These are phyloP conservation scores for Lyophyllum semitale DNA, from an alignment of 768 basidiomycete genomes.

Conservation along the genomic window DNA sequence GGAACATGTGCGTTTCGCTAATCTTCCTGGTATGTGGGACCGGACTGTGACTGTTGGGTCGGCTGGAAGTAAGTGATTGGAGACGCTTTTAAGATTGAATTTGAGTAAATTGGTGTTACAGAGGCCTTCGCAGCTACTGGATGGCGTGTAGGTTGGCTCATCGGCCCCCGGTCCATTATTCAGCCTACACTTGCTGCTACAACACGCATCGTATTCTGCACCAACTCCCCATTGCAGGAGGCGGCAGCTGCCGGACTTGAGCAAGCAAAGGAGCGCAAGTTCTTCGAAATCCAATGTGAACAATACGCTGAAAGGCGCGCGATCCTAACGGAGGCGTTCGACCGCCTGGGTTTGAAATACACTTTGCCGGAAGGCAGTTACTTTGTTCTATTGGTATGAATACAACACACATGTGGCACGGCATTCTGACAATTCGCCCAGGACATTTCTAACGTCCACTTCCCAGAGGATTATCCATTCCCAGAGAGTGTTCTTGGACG, in stretches of 20 bases:
- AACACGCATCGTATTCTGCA: conserved; percentile 94
- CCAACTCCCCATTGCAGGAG: conserved; percentile 94
- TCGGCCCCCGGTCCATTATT: conserved; percentile 83
- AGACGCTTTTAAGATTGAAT: background rate
- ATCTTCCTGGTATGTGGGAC: conserved; percentile 98
- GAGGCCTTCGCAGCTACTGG: conserved; percentile 97
- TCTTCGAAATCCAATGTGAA: conserved; percentile 73
- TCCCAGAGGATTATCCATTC: conserved; percentile 85
- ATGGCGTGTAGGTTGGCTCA: conserved; percentile 97
- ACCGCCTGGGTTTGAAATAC: conserved; percentile 81
- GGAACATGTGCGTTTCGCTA: conserved; percentile 91
- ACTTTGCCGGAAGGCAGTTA: conserved; percentile 89
- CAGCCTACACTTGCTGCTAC: conserved; percentile 85
- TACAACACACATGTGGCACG: background rate
- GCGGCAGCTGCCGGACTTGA: conserved; percentile 91
- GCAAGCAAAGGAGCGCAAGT: conserved; percentile 66
- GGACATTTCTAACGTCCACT: conserved; percentile 78
- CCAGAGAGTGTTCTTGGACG: conserved; percentile 73
- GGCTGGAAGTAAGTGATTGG: conserved; percentile 75
- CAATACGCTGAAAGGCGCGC: conserved; percentile 83
- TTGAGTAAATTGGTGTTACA: conserved; percentile 28
- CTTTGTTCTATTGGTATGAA: conserved; percentile 79
- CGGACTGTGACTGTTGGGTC: conserved; percentile 94
- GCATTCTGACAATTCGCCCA: conserved; percentile 21
- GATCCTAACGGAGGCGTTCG: conserved; percentile 79